phyloP scores from a whole-genome alignment of 148 eudicot genomes.

The Camellia granthamiana region DNA sequence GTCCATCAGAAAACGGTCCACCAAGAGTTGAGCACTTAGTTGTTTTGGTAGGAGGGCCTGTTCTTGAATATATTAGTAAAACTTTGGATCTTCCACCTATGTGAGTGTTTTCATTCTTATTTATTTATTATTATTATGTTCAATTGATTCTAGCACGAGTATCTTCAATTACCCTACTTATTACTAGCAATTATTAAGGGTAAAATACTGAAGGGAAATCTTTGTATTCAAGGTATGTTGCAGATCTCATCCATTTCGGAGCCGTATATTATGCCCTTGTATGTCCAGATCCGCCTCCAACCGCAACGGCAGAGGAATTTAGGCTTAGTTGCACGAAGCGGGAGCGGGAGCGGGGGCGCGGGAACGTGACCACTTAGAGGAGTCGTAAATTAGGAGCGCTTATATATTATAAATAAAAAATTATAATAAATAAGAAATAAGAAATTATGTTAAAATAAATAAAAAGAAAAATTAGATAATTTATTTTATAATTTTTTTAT shows the following conservation, averaged over 20 bases:
- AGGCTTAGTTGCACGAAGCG: too few species aligned
- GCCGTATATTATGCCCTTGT: constrained; percentile 89
- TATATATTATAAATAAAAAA: too few species aligned
- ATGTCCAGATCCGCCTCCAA: constrained; percentile 79
- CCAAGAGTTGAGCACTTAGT: constrained; percentile 94
- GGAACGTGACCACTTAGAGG: too few species aligned
- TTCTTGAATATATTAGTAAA: constrained; percentile 64
- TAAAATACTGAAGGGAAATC: constrained; percentile 9
- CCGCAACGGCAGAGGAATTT: constrained; percentile 80
- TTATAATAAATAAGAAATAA: too few species aligned
- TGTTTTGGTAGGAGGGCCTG: constrained; percentile 73
- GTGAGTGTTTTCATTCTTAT: constrained; percentile 46
- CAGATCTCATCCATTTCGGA: constrained; percentile 91
- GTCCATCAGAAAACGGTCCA: constrained; percentile 53
- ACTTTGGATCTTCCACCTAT: constrained; percentile 69
- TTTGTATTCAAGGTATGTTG: constrained; percentile 62
- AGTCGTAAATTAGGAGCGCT: too few species aligned
- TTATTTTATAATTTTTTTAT: too few species aligned
- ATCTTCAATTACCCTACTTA: not conserved
- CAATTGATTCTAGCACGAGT: not conserved
- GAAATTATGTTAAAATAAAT: too few species aligned
- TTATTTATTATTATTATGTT: not conserved
- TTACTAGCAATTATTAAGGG: not conserved
- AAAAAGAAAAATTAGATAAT: too few species aligned
- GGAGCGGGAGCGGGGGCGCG: too few species aligned